These are phyloP conservation scores for Quercus cerris DNA, from an alignment of 306 rosid genomes.

Conservation along the genomic window DNA sequence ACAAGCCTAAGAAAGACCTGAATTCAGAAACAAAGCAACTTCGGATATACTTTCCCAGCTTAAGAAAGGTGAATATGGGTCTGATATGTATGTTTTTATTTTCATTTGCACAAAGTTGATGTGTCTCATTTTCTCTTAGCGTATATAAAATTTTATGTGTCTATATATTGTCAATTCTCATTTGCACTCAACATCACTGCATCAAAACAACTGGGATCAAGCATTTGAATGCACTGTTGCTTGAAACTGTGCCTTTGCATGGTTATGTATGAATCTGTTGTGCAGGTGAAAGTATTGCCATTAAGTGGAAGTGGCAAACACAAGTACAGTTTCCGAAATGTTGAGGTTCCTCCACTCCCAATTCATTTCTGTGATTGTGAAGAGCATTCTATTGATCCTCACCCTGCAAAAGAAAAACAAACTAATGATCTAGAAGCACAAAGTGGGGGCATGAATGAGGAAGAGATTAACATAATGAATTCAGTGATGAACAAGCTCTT, in stretches of 20 bases:
- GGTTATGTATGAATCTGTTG: slow-evolving; percentile 1
- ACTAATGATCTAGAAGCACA: slow-evolving; percentile 22
- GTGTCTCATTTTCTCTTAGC: background rate
- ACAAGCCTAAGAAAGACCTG: slow-evolving; percentile 14
- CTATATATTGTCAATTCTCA: background rate
- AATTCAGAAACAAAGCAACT: slow-evolving; percentile 36
- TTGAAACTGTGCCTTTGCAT: background rate
- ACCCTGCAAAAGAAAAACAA: slow-evolving; percentile 21
- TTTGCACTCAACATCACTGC: background rate
- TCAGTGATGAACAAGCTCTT: slow-evolving; percentile 68
- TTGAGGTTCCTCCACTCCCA: slow-evolving; percentile 66
- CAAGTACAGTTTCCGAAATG: slow-evolving; percentile 82
- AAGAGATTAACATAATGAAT: slow-evolving; percentile 71
- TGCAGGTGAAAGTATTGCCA: slow-evolving; percentile 81
- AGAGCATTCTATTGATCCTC: slow-evolving; percentile 57
- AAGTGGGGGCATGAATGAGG: slow-evolving; percentile 51
- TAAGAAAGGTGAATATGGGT: slow-evolving; percentile 48
- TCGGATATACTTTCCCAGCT: slow-evolving; percentile 61
- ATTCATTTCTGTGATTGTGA: slow-evolving; percentile 90
- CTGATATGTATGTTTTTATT: background rate
- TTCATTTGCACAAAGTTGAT: background rate
- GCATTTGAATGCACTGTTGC: background rate
- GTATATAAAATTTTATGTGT: background rate
- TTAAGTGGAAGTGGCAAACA: slow-evolving; percentile 89
- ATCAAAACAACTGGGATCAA: background rate